Evolutionary conservation across 495 filamentous ascomycete genomes (phyloP), one percentile per base, ranked within the genome.

Genomic region (Daldinia decipiens): DNA sequence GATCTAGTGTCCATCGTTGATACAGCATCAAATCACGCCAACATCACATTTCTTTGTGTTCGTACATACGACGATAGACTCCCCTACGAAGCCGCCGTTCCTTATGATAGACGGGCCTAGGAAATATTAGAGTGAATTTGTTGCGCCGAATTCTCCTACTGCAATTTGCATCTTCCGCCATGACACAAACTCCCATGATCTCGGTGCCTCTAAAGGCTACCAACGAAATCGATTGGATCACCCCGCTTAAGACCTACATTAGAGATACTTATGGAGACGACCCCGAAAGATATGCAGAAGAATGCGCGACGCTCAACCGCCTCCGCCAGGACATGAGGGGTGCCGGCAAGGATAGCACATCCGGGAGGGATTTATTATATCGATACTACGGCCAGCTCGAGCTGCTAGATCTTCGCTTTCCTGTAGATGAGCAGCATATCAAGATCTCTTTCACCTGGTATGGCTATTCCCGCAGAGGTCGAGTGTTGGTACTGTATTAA

Each of bases 361-460:
- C 94, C 2, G 95, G 95, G 26, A 85, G 95, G 78, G 95, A 99
- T 80, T 81, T 99, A 64, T 82, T 99, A 39, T 99, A 99, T 80
- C 89, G 96, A 76, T 99, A 99, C 79, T 99, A 99, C 76, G 95
- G 95, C 31, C 95, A 99, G 80, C 86, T 99, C 68, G 95, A 99
- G 82, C 83, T 98, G 62, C 79, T 99, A 73, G 95, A 99, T 77
- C 85, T 99, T 61, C 87, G 95, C 67, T 99, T 99, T 78, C 96
- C 96, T 3, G 92, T 99, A 19, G 96, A 99, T 76, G 95, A 98
- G 82, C 94, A 97, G 74, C 95, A 98, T 73, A 97, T 99, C 82
- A 97, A 97, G 82, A 97, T 99, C 68, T 92, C 92, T 3, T 99
- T 99, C 80, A 98, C 96, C 58, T 99, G 95, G 95, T 99, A 87